phyloP scores from a whole-genome alignment of 495 filamentous ascomycete species.

The Penicillium pancosmium region DNA sequence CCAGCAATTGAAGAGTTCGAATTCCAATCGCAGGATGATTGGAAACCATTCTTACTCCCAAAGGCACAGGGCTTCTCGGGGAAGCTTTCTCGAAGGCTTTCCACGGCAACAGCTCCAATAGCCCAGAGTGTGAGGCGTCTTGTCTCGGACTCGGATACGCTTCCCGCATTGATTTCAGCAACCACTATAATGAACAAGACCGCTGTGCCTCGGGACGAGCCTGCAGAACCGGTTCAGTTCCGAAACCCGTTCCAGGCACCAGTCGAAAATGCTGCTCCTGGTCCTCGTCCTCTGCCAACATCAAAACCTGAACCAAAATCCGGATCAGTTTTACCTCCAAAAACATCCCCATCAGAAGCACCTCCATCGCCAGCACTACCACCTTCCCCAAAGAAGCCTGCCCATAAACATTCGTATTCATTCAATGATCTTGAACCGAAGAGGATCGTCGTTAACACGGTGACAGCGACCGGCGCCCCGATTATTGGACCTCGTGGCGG shows the following conservation, averaged over 20 bases:
- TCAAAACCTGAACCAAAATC: background rate
- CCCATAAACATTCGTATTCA: slow-evolving; percentile 26
- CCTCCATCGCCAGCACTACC: slow-evolving; percentile 1
- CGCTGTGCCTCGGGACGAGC: slow-evolving; percentile 6
- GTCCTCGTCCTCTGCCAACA: background rate
- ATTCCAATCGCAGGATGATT: slow-evolving; percentile 27
- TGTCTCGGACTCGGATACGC: slow-evolving; percentile 23
- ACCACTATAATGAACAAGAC: slow-evolving; percentile 34
- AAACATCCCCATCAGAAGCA: background rate
- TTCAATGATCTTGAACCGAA: slow-evolving; percentile 32
- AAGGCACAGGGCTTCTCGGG: slow-evolving; percentile 38
- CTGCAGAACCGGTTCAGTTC: slow-evolving; percentile 32
- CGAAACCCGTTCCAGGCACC: slow-evolving; percentile 38
- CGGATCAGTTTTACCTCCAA: slow-evolving; percentile 2
- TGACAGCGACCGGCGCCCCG: slow-evolving; percentile 22
- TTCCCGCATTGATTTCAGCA: slow-evolving; percentile 46
- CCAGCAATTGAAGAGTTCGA: slow-evolving; percentile 22
- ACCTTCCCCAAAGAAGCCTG: slow-evolving; percentile 9
- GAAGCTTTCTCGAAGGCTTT: slow-evolving; percentile 37
- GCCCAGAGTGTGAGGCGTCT: slow-evolving; percentile 32
- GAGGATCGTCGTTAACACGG: slow-evolving; percentile 27
- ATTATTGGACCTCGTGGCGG: slow-evolving; percentile 29
- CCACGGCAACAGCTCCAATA: slow-evolving; percentile 29
- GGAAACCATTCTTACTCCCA: slow-evolving; percentile 51
- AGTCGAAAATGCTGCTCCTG: background rate